These are phyloP conservation scores for Rhizopogon vesiculosus DNA, from an alignment of 768 basidiomycete species.

Conservation along the genomic window DNA sequence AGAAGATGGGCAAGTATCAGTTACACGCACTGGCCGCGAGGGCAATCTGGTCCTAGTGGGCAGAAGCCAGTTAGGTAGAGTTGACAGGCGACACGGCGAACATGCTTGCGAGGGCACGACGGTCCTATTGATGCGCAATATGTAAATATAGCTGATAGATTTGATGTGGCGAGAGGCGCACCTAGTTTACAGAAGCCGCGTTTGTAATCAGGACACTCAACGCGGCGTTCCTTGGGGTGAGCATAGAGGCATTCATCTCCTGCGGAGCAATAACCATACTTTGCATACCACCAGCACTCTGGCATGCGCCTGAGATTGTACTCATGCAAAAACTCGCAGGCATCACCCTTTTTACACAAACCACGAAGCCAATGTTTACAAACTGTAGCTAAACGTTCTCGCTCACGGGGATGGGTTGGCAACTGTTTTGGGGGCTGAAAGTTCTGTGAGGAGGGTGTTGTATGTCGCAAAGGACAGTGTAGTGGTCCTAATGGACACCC, in stretches of 20 bases:
- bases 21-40: conserved; percentile 77
- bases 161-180: conserved; percentile 31
- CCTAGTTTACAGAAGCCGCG: conserved; percentile 95
- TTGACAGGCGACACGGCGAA: conserved; percentile 87
- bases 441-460: conserved; percentile 80
- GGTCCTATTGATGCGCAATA: conserved; percentile 52
- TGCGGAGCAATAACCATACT: conserved; percentile 95
- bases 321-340: conserved; percentile 98
- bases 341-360: conserved; percentile 96
- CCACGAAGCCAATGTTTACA: conserved; percentile 99
- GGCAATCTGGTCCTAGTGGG: conserved; percentile 83
- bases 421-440: conserved; percentile 84
- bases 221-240: conserved; percentile 85
- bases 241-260: conserved; percentile 98
- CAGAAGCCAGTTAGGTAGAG: conserved; percentile 91
- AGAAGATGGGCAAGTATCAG: conserved; percentile 1
- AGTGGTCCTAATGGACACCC: conserved; percentile 91
- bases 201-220: conserved; percentile 94
- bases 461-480: conserved; percentile 90
- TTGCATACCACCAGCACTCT: conserved; percentile 98
- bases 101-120: conserved; percentile 85
- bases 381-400: conserved; percentile 84
- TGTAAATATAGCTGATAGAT: conserved; percentile 4
- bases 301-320: conserved; percentile 98
- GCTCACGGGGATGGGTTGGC: conserved; percentile 78